Percentiles rank a stretch among this genome's conserved stretches.
Evolutionary conservation across 116 monocot genomes (phyloP).

Genomic region (Zostera marina): DNA sequence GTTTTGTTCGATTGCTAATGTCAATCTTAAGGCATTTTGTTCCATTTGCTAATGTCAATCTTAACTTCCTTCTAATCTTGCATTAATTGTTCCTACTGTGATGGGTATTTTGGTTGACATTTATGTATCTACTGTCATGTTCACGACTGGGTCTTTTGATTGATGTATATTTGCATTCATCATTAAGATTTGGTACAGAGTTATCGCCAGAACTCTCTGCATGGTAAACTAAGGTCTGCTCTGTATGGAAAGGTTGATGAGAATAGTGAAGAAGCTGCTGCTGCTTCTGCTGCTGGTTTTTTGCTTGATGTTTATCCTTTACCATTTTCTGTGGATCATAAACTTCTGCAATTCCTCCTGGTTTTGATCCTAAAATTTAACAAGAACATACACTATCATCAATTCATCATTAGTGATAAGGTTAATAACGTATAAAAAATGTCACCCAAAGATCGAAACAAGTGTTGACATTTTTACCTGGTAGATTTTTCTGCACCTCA

Average conservation of each 20-base stretch:
- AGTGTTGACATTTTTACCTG: conserved; percentile 19
- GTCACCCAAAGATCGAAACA: not conserved
- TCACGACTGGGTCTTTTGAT: conserved; percentile 25
- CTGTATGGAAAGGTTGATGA: conserved; percentile 19
- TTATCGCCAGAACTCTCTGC: conserved; percentile 7
- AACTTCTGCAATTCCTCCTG: conserved; percentile 34
- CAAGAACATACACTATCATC: not conserved
- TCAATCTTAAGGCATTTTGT: too few relatives aligned
- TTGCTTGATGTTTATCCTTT: too few relatives aligned
- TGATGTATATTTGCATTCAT: conserved; percentile 15
- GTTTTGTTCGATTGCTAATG: too few relatives aligned
- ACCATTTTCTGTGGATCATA: conserved; percentile 56
- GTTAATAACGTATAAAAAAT: not conserved
- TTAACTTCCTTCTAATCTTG: too few relatives aligned
- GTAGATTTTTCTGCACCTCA: conserved; percentile 28
- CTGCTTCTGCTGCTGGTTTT: conserved; percentile 7
- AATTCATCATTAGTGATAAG: not conserved
- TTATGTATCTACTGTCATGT: conserved; percentile 36
- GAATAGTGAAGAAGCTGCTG: conserved; percentile 15
- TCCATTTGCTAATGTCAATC: too few relatives aligned
- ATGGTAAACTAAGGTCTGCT: conserved; percentile 46
- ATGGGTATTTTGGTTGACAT: conserved; percentile 36
- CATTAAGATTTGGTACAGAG: conserved; percentile 7
- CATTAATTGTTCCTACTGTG: too few relatives aligned
- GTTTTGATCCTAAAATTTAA: conserved; percentile 45